Percentiles rank a stretch among this genome's conserved stretches.
phyloP scores from a whole-genome alignment of 805 yeast genomes.

The Brettanomyces nanus region DNA sequence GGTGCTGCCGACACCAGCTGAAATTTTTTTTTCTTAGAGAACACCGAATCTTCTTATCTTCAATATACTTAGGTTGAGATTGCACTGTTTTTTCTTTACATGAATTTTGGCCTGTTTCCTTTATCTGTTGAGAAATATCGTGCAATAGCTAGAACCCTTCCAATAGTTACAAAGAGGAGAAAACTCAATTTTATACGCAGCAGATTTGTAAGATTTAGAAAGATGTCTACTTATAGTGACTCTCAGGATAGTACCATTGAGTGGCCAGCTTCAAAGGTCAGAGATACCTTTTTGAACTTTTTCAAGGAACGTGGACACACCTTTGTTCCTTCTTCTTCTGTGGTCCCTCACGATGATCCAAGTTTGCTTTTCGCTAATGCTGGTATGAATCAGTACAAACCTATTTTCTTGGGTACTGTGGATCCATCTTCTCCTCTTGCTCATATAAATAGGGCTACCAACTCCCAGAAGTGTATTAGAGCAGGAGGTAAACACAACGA shows the following conservation, averaged over 20 bases:
- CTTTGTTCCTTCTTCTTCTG: slow-evolving; percentile 88
- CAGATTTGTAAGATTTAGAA: slow-evolving; percentile 2
- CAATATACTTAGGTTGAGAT: too few relatives aligned
- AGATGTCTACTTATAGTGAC: slow-evolving; percentile 8
- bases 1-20: too few relatives aligned
- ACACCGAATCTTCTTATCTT: too few relatives aligned
- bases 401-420: slow-evolving; percentile 93
- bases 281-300: slow-evolving; percentile 78
- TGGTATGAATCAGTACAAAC: slow-evolving; percentile 99
- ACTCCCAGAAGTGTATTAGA: slow-evolving; percentile 97
- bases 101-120: too few relatives aligned
- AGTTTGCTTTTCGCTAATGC: slow-evolving; percentile 95
- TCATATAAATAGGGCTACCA: slow-evolving; percentile 77
- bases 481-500: slow-evolving; percentile 99
- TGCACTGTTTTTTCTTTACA: too few relatives aligned
- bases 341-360: slow-evolving; percentile 97
- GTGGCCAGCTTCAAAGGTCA: slow-evolving; percentile 47
- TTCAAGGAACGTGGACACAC: slow-evolving; percentile 66
- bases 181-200: too few relatives aligned
- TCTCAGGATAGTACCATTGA: slow-evolving; percentile 1
- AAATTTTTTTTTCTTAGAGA: too few relatives aligned
- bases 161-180: too few relatives aligned
- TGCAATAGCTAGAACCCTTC: too few relatives aligned
- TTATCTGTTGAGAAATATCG: too few relatives aligned
- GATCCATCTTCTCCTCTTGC: slow-evolving; percentile 90